A percentile compares a stretch with the other conserved stretches of the same genome.
phyloP scores from a whole-genome alignment of 2,329 filamentous ascomycete species.

The Emmonsiellopsis sp. region DNA sequence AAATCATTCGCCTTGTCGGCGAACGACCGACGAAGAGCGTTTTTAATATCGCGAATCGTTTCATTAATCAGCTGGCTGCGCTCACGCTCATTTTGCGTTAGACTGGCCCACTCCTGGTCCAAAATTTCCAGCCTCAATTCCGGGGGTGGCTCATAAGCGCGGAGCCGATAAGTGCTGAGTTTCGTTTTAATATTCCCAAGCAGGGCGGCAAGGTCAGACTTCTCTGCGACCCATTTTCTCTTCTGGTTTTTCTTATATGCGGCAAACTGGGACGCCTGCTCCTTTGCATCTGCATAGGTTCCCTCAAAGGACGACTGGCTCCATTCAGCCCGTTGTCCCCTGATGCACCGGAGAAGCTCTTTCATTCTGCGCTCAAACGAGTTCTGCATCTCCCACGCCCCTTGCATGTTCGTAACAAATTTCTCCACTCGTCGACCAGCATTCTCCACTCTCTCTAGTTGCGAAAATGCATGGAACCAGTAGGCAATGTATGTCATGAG shows the following conservation, averaged over 20 bases:
- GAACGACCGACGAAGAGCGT: conserved; percentile 81
- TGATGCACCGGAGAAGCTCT: conserved; percentile 65
- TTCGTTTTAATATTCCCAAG: conserved; percentile 99
- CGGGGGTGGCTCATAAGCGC: conserved; percentile 80
- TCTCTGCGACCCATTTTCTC: conserved; percentile 93
- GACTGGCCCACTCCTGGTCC: conserved; percentile 68
- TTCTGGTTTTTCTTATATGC: conserved; percentile 88
- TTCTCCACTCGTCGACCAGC: conserved; percentile 94
- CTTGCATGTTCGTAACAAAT: conserved; percentile 97
- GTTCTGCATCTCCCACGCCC: conserved; percentile 99
- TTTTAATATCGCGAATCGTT: conserved; percentile 97
- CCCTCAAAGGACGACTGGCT: conserved; percentile 73
- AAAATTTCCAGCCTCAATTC: conserved; percentile 74
- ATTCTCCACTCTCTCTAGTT: conserved; percentile 98
- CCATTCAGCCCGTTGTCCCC: conserved; percentile 66
- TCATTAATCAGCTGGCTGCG: conserved; percentile 94
- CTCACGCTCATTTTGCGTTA: conserved; percentile 77
- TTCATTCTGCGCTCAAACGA: conserved; percentile 88
- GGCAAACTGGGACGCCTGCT: conserved; percentile 70
- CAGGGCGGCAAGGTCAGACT: conserved; percentile 85
- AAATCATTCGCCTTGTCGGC: conserved; percentile 99
- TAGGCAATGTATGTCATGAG: conserved; percentile 99
- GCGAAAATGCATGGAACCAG: conserved; percentile 99
- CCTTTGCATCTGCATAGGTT: conserved; percentile 85
- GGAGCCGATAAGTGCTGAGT: conserved; percentile 82